phyloP scores from a whole-genome alignment of 2,329 filamentous ascomycete species.

The Arthrinium phaeospermum region DNA sequence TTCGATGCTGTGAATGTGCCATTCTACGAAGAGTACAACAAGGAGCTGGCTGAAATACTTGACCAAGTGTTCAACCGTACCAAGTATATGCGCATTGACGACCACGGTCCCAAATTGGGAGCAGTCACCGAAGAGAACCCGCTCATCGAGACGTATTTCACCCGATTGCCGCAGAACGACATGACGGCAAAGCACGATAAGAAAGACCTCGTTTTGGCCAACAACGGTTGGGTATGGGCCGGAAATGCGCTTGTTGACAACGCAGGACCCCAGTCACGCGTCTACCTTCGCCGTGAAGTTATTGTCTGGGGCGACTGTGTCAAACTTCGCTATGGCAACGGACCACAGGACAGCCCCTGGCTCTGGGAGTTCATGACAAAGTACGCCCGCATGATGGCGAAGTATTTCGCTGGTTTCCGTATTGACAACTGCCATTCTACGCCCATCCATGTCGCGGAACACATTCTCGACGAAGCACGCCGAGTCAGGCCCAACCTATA shows the following conservation, averaged over 20 bases:
- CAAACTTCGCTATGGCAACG: conserved; percentile 87
- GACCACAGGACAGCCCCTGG: conserved; percentile 85
- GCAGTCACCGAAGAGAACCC: conserved; percentile 78
- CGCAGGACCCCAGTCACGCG: conserved; percentile 84
- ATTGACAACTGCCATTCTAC: conserved; percentile 99
- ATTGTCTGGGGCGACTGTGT: conserved; percentile 99
- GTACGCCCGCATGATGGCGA: conserved; percentile 91
- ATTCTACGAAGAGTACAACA: conserved; percentile 91
- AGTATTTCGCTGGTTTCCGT: conserved; percentile 92
- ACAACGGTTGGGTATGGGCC: conserved; percentile 99
- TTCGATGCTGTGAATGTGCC: conserved; percentile 85
- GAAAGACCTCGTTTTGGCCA: conserved; percentile 81
- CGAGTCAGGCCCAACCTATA: conserved; percentile 86
- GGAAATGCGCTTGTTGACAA: conserved; percentile 94
- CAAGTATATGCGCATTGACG: conserved; percentile 93
- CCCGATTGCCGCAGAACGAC: conserved; percentile 80
- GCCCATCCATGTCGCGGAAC: conserved; percentile 90
- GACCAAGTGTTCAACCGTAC: conserved; percentile 93
- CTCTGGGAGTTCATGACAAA: conserved; percentile 96
- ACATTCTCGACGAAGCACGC: conserved; percentile 92
- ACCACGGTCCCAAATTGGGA: conserved; percentile 86
- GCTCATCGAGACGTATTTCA: conserved; percentile 94
- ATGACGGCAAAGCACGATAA: conserved; percentile 77
- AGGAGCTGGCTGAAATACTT: conserved; percentile 80
- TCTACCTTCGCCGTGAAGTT: conserved; percentile 95